Evolutionary conservation across 164 flowering plant genomes (phyloP).

Genomic region (Aristolochia fimbriata): DNA sequence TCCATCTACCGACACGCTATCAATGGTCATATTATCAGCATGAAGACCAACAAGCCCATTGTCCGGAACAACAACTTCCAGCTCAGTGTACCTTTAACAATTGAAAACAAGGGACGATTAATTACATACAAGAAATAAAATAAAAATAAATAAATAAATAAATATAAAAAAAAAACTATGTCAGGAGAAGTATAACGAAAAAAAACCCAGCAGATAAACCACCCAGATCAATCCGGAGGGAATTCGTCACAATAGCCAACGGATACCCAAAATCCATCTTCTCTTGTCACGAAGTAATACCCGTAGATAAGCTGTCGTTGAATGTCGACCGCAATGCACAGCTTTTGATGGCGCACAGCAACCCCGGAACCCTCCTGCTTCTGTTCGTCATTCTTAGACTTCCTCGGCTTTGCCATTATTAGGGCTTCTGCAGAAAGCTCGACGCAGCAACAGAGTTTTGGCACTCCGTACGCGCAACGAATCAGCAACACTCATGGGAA

Average conservation of each 20-base stretch:
- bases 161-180: not conserved
- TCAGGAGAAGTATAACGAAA: no score
- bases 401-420: constrained; percentile 86
- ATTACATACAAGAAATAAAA: not conserved
- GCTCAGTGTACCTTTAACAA: constrained; percentile 57
- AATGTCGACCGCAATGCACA: constrained; percentile 79
- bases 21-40: constrained; percentile 80
- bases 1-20: constrained; percentile 71
- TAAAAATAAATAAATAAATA: no score
- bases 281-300: constrained; percentile 17
- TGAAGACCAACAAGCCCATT: constrained; percentile 78
- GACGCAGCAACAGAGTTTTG: no score
- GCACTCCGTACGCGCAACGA: no score
- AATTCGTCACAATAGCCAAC: not conserved
- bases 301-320: constrained; percentile 62
- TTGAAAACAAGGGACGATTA: not conserved
- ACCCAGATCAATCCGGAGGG: not conserved
- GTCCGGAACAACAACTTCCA: constrained; percentile 68
- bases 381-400: constrained; percentile 61
- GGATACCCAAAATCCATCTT: not conserved
- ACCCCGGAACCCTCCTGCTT: constrained; percentile 44
- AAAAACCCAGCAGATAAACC: not conserved
- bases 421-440: not conserved
- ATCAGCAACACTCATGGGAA: no score
- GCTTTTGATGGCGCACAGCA: constrained; percentile 85